A percentile compares a stretch with the other conserved stretches of the same genome.
Conservation (phyloP, 1,284 basidiomycete genomes). For the Marasmius oreades region DNA sequence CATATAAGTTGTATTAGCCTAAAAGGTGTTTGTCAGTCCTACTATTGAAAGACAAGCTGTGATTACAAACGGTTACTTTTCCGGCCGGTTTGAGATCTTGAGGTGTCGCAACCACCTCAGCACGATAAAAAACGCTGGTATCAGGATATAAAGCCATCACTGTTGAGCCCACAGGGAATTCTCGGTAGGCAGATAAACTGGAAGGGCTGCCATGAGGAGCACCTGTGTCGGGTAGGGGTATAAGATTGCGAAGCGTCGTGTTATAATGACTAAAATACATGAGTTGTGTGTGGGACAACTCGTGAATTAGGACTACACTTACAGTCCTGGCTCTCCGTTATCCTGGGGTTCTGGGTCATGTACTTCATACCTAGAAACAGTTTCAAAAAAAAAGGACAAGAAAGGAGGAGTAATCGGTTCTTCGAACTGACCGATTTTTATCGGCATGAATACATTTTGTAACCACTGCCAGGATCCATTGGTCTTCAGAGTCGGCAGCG, state of each 20-base stretch:
- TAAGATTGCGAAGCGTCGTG: slow-evolving; percentile 63
- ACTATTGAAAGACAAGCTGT: slow-evolving; percentile 8
- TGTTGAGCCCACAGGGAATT: slow-evolving; percentile 64
- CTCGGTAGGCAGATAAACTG: slow-evolving; percentile 66
- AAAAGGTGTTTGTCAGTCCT: slow-evolving; percentile 5
- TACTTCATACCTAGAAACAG: slow-evolving; percentile 63
- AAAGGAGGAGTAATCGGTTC: slow-evolving; percentile 5
- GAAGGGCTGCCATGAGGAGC: slow-evolving; percentile 53
- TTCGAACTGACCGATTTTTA: slow-evolving; percentile 51
- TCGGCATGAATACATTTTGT: slow-evolving; percentile 66
- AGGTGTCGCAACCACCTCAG: slow-evolving; percentile 69
- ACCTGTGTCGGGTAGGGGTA: slow-evolving; percentile 72
- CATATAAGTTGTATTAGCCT: slow-evolving; percentile 36
- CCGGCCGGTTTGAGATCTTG: slow-evolving; percentile 46
- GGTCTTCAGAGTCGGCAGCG: slow-evolving; percentile 55
- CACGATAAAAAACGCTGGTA: slow-evolving; percentile 83
- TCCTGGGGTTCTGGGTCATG: slow-evolving; percentile 79
- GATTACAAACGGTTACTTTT: slow-evolving; percentile 38
- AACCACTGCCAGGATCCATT: slow-evolving; percentile 78
- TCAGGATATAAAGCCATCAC: slow-evolving; percentile 83
- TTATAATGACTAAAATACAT: slow-evolving; percentile 52
- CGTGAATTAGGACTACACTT: slow-evolving; percentile 23
- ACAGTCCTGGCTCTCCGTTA: slow-evolving; percentile 69
- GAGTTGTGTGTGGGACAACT: slow-evolving; percentile 1
- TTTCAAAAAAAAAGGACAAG: slow-evolving; percentile 4